Percentiles rank a stretch among this genome's conserved stretches.
phyloP scores from a whole-genome alignment of 768 basidiomycete species.

The Saitozyma sp. region DNA sequence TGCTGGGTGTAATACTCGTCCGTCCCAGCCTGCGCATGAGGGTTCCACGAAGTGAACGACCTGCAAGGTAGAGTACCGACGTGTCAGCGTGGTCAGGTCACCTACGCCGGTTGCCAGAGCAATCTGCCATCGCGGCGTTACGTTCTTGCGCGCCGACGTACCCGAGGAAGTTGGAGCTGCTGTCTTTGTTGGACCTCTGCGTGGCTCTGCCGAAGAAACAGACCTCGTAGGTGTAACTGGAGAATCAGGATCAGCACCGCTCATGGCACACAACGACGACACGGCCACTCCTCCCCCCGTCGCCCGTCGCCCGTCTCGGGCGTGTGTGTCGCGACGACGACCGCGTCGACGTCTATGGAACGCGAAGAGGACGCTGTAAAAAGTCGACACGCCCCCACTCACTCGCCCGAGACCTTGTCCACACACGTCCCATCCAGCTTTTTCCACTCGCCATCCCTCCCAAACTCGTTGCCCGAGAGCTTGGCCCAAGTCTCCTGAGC shows the following conservation, averaged over 20 bases:
- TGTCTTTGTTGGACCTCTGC: constrained; percentile 83
- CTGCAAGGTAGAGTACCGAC: constrained; percentile 13
- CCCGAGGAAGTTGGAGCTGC: constrained; percentile 77
- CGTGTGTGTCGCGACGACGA: neutral
- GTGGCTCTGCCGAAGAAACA: constrained; percentile 86
- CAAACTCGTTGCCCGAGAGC: constrained; percentile 65
- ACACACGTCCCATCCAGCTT: constrained; percentile 82
- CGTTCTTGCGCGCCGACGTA: constrained; percentile 53
- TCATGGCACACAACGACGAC: neutral
- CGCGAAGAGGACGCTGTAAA: neutral
- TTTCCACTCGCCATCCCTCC: constrained; percentile 88
- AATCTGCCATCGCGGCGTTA: neutral
- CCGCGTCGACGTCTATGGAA: neutral
- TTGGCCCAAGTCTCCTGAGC: constrained; percentile 62
- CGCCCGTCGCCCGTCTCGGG: neutral
- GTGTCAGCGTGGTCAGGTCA: constrained; percentile 4
- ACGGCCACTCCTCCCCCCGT: neutral
- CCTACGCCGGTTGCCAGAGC: neutral
- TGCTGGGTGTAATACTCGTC: constrained; percentile 76
- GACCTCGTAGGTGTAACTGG: constrained; percentile 88
- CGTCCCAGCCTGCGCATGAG: constrained; percentile 61
- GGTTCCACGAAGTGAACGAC: constrained; percentile 75
- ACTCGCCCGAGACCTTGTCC: constrained; percentile 85
- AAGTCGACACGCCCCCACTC: constrained; percentile 53
- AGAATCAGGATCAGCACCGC: constrained; percentile 3